Base-by-base conservation (phyloP, 208 protist genomes). In the Leishmania arabica region DNA sequence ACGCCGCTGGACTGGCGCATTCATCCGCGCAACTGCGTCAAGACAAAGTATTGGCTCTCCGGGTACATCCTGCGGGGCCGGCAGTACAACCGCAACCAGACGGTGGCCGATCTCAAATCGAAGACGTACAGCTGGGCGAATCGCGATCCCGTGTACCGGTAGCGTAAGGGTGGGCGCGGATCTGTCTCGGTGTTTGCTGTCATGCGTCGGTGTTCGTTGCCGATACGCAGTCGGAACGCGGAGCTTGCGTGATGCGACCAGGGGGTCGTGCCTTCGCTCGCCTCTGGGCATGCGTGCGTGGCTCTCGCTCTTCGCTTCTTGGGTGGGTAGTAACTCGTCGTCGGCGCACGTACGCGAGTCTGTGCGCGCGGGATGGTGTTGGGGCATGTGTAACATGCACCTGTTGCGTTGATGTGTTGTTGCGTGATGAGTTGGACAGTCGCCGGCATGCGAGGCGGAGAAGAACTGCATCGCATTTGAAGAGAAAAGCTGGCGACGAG, bases 21-120 rank as follows among this genome's bases (percentile, higher is more conserved):
- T 56, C 93, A 98, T 79, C 95, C 93, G 31, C 87, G 92, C 19
- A 98, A 96, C 82, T 86, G 80, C 37, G 95, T 96, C n/a, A 96
- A 96, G 84, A 92, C 93, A 47, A 98, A 98, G 89, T 97, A 96
- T 78, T 98, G 95, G 95, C 93, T 98, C 17, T 98, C 95, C 1
- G 95, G 95, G 34, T 98, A 98, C 86, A 96, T 96, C 69, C 86
- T 98, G 17, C 92, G 93, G 34, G 95, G 95, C 21, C 83, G 95
- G 45, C 93, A 97, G 84, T 97, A 98, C 86, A 95, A 95, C 83
- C 85, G 90, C 37, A 89, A 88, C 64, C 93, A 96, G 65, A 95
- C 92, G 3, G 88, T 95, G n/a, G 93, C 95, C 21, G 95, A 98
- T 72, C 87, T 97, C 81, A 97, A 95, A 82, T 92, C 93, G n/a